phyloP scores from a whole-genome alignment of 1,139 yeast species.

The Meyerozyma smithsonii region DNA sequence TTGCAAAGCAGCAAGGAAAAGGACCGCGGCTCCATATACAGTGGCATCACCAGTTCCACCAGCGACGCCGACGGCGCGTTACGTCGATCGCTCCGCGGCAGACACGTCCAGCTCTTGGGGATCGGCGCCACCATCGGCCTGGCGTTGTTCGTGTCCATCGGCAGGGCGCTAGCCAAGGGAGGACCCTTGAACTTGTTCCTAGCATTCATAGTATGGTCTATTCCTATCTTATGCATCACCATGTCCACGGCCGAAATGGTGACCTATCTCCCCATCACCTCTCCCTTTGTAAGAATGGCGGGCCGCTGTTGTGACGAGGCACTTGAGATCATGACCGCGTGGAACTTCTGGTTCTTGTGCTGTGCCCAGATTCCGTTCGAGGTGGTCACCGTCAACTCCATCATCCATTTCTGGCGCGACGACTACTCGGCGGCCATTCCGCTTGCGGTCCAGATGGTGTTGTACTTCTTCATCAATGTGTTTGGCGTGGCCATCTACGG shows the following conservation, averaged over 20 bases:
- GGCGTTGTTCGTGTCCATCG: conserved; percentile 14
- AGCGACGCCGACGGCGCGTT: conserved; percentile 5
- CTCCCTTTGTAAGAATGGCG: conserved; percentile 14
- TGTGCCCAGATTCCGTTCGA: conserved; percentile 16
- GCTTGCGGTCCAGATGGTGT: conserved; percentile 1
- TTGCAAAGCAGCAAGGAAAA: conserved; percentile 5
- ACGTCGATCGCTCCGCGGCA: conserved; percentile 11
- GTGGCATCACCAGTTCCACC: conserved; percentile 8
- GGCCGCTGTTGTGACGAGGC: conserved; percentile 15
- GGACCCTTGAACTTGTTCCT: conserved; percentile 7
- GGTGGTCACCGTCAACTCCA: conserved; percentile 13
- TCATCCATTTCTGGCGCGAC: conserved; percentile 10
- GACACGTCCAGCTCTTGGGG: conserved; percentile 15
- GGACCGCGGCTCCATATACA: conserved; percentile 8
- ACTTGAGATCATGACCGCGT: conserved; percentile 12
- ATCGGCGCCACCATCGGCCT: conserved; percentile 10
- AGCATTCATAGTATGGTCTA: neutral
- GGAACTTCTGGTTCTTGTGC: conserved; percentile 17
- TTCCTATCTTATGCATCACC: conserved; percentile 13
- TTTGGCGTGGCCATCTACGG: conserved; percentile 5
- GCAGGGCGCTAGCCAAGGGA: conserved; percentile 9
- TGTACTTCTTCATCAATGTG: conserved; percentile 4
- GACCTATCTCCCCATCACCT: conserved; percentile 13
- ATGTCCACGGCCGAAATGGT: conserved; percentile 13
- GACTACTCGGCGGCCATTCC: conserved; percentile 5